Evolutionary conservation across 2,329 filamentous ascomycete species (phyloP).

Genomic region (Aspergillus sp.): DNA sequence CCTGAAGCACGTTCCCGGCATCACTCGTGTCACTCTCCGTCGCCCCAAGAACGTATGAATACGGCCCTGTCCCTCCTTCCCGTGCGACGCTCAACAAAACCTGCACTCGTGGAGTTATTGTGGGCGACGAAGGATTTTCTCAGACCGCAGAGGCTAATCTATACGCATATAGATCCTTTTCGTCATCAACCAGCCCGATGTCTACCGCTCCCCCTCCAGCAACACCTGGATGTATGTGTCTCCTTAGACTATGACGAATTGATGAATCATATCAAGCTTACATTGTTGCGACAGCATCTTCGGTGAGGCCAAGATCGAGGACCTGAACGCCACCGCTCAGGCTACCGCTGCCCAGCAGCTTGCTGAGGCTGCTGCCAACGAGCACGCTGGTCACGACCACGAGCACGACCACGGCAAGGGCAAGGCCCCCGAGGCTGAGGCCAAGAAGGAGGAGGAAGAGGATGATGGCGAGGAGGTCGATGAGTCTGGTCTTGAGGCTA

Average conservation of each 20-base stretch:
- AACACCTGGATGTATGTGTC: conserved; percentile 96
- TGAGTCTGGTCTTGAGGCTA: conserved; percentile 90
- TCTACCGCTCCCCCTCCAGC: conserved; percentile 98
- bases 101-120: not conserved
- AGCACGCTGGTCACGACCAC: conserved; percentile 63
- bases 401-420: conserved; percentile 59
- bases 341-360: conserved; percentile 94
- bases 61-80: conserved; percentile 18
- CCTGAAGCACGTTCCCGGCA: conserved; percentile 92
- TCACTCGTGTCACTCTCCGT: conserved; percentile 96
- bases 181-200: conserved; percentile 99
- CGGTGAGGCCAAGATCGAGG: conserved; percentile 99
- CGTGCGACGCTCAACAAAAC: conserved; percentile 11
- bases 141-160: conserved; percentile 21
- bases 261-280: conserved; percentile 24
- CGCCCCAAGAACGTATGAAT: conserved; percentile 93
- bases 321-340: conserved; percentile 97
- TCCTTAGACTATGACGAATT: not conserved
- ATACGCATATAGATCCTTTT: conserved; percentile 76
- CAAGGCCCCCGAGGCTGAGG: conserved; percentile 62
- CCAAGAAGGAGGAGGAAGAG: conserved; percentile 74
- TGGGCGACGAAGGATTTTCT: not conserved
- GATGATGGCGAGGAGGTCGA: conserved; percentile 97
- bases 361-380: conserved; percentile 64
- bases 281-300: conserved; percentile 71